Conservation (phyloP, 129 eudicot species). For the Scalesia atractyloides region DNA sequence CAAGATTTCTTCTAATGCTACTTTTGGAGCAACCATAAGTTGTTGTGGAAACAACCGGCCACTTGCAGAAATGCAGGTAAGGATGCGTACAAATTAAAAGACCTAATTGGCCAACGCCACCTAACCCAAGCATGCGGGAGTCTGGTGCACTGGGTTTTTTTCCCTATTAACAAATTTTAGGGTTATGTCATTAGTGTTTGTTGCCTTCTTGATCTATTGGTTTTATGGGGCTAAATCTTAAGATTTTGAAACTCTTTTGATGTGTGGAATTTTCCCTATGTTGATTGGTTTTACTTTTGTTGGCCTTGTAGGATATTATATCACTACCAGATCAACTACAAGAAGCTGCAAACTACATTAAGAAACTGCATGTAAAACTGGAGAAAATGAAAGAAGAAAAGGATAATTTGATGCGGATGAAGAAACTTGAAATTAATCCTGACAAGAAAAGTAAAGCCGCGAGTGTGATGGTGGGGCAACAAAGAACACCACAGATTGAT, state of each 20-base stretch:
- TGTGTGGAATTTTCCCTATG: neutral
- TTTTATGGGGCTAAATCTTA: constrained; percentile 5
- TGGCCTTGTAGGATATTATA: constrained; percentile 40
- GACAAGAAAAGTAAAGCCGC: constrained; percentile 3
- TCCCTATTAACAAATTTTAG: neutral
- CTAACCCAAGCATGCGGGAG: too few species aligned
- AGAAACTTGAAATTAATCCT: constrained; percentile 13
- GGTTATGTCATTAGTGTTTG: neutral
- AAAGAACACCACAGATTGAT: constrained; percentile 48
- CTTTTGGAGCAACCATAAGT: neutral
- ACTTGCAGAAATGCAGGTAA: too few species aligned
- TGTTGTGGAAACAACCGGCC: too few species aligned
- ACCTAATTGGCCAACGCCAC: too few species aligned
- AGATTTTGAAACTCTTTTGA: constrained; percentile 1
- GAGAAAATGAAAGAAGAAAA: constrained; percentile 74
- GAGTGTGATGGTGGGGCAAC: constrained; percentile 13
- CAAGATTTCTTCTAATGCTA: neutral
- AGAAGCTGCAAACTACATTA: constrained; percentile 75
- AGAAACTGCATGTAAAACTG: constrained; percentile 49
- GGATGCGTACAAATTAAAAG: too few species aligned
- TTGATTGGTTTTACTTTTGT: neutral
- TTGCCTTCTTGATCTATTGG: neutral
- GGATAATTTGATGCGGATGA: constrained; percentile 29
- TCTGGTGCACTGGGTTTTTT: too few species aligned
- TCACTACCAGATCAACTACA: constrained; percentile 79